These are phyloP conservation scores for Pythium grandisporangium DNA, from an alignment of 352 stramenopile species.

Conservation along the genomic window DNA sequence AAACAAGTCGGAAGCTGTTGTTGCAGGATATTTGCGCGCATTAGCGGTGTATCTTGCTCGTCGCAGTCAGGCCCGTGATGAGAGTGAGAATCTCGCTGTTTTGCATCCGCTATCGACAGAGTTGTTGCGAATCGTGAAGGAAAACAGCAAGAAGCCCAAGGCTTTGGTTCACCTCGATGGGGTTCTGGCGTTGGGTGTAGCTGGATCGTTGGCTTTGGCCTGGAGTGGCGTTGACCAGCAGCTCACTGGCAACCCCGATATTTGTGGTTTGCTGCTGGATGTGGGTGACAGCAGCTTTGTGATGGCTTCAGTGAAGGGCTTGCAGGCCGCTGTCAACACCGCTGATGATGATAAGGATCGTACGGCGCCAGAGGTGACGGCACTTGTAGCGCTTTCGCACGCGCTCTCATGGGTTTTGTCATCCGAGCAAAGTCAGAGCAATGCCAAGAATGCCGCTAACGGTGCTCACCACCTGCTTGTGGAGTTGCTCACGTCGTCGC, in stretches of 20 bases:
- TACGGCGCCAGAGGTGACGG: constrained; percentile 50
- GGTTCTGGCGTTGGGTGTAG: constrained; percentile 54
- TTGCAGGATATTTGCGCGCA: constrained; percentile 52
- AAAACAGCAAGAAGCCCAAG: constrained; percentile 74
- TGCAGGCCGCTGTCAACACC: constrained; percentile 21
- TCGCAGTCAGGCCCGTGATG: no score
- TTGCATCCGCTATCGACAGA: constrained; percentile 46
- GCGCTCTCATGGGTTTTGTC: constrained; percentile 63
- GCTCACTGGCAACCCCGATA: constrained; percentile 39
- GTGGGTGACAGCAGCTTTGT: constrained; percentile 46
- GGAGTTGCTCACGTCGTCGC: constrained; percentile 43
- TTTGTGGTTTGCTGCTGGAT: constrained; percentile 34
- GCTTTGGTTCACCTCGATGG: constrained; percentile 69
- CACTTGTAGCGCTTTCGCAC: constrained; percentile 31
- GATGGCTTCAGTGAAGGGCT: constrained; percentile 22
- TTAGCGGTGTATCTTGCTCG: constrained; percentile 46
- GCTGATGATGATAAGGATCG: constrained; percentile 8
- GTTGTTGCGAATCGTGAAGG: constrained; percentile 40
- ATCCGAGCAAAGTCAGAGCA: constrained; percentile 41
- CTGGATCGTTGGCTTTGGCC: constrained; percentile 40
- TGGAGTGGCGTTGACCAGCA: constrained; percentile 48
- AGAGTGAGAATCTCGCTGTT: constrained; percentile 14
- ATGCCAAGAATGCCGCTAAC: no score
- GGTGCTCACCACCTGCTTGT: constrained; percentile 53
- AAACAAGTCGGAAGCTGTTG: constrained; percentile 64